These are phyloP conservation scores for Backusella tuberculispora DNA, from an alignment of 192 early-diverging fungal species.

Conservation along the genomic window DNA sequence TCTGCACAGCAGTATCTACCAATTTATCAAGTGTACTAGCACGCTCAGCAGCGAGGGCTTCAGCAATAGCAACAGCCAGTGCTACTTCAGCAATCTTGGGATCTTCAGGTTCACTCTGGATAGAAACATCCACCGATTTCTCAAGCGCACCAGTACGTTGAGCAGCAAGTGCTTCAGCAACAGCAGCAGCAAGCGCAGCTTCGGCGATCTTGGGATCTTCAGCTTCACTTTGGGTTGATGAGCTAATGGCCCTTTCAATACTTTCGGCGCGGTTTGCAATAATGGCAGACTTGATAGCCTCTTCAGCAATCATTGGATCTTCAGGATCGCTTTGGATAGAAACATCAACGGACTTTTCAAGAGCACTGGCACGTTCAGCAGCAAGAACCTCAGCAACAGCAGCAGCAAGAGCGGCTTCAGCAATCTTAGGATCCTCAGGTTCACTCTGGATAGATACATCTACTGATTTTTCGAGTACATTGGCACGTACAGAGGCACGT, in stretches of 20 bases:
- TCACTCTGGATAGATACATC: not conserved
- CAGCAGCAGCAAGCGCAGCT: constrained; percentile 18
- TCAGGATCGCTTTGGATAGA: constrained; percentile 4
- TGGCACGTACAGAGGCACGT: not conserved
- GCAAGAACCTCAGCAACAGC: constrained; percentile 13
- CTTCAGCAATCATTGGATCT: not conserved
- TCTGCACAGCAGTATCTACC: not conserved
- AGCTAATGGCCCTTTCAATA: not conserved
- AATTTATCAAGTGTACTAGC: not conserved
- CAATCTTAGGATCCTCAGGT: constrained; percentile 1
- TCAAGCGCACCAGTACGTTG: not conserved
- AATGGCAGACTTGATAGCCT: not conserved
- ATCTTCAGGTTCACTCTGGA: constrained; percentile 3
- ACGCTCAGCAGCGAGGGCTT: constrained; percentile 27
- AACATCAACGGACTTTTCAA: constrained; percentile 14
- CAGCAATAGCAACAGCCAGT: constrained; percentile 6
- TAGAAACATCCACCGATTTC: not conserved
- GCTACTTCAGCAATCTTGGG: not conserved
- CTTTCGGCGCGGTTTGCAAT: not conserved
- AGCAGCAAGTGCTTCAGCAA: constrained; percentile 10
- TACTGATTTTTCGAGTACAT: not conserved
- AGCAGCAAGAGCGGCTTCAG: not conserved
- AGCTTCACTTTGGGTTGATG: constrained; percentile 18
- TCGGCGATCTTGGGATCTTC: not conserved
- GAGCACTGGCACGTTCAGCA: constrained; percentile 22